These are phyloP conservation scores for Ilex aquifolium DNA, from an alignment of 257 asterid genomes.

Conservation along the genomic window DNA sequence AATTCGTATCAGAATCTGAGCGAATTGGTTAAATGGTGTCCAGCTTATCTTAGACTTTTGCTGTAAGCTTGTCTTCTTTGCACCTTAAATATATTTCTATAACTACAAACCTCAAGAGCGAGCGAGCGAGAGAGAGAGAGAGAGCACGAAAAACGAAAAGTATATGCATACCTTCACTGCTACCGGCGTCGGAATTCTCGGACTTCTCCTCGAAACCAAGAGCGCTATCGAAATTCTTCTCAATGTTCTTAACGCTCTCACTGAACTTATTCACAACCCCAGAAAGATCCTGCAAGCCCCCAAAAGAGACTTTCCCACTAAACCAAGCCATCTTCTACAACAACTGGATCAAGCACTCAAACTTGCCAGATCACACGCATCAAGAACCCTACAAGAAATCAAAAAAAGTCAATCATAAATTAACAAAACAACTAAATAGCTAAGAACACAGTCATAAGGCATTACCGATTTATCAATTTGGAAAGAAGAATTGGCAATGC, in stretches of 20 bases:
- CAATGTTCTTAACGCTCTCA: constrained; percentile 94
- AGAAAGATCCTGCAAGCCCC: constrained; percentile 81
- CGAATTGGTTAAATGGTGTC: too few species aligned
- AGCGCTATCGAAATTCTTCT: constrained; percentile 94
- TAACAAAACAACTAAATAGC: too few species aligned
- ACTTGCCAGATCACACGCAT: background rate
- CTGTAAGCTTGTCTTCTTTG: too few species aligned
- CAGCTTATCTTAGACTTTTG: too few species aligned
- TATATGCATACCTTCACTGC: constrained; percentile 52
- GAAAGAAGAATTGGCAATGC: too few species aligned
- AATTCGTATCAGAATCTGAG: too few species aligned
- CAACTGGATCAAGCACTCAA: constrained; percentile 28
- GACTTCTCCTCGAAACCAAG: constrained; percentile 90
- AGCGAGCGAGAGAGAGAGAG: background rate
- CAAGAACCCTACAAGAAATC: too few species aligned
- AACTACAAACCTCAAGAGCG: too few species aligned
- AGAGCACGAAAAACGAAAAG: background rate
- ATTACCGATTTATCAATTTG: too few species aligned
- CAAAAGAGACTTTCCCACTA: constrained; percentile 69
- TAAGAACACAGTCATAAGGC: too few species aligned
- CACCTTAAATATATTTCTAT: too few species aligned
- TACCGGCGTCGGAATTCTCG: constrained; percentile 56
- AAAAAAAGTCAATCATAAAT: too few species aligned
- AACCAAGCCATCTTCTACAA: constrained; percentile 79
- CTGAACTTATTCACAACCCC: constrained; percentile 94